phyloP scores from a whole-genome alignment of 1,139 yeast species.

The Pichia sp. region DNA sequence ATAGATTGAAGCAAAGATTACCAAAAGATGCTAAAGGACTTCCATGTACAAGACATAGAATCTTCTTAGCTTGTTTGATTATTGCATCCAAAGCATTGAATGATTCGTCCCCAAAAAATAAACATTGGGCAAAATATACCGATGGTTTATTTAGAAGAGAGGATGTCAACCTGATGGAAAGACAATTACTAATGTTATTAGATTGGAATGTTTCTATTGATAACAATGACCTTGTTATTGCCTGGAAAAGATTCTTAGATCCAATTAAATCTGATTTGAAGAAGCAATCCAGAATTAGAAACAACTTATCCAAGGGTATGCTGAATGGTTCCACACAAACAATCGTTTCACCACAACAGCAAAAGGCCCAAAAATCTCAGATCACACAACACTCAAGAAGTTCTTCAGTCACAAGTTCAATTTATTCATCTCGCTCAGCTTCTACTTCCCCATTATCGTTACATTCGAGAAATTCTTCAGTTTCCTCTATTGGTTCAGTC shows the following conservation, averaged over 20 bases:
- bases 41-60: constrained; percentile 72
- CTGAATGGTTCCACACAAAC: constrained; percentile 23
- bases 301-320: constrained; percentile 22
- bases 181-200: constrained; percentile 58
- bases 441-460: not conserved
- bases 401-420: constrained; percentile 20
- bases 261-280: constrained; percentile 56
- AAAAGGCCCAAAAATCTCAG: constrained; percentile 1
- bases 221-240: constrained; percentile 42
- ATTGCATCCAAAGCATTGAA: constrained; percentile 67
- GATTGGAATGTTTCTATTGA: constrained; percentile 62
- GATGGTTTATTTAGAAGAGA: constrained; percentile 60
- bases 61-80: constrained; percentile 64
- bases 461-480: constrained; percentile 24
- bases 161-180: constrained; percentile 74
- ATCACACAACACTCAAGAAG: constrained; percentile 19
- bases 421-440: constrained; percentile 5
- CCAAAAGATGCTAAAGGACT: constrained; percentile 69
- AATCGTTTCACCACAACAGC: constrained; percentile 5
- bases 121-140: constrained; percentile 72
- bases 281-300: constrained; percentile 26
- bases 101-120: constrained; percentile 69
- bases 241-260: constrained; percentile 44
- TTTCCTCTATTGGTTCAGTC: constrained; percentile 15
- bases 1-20: constrained; percentile 48